These are phyloP conservation scores for Pseudonitzschia pungens DNA, from an alignment of 108 stramenopile genomes.

Conservation along the genomic window DNA sequence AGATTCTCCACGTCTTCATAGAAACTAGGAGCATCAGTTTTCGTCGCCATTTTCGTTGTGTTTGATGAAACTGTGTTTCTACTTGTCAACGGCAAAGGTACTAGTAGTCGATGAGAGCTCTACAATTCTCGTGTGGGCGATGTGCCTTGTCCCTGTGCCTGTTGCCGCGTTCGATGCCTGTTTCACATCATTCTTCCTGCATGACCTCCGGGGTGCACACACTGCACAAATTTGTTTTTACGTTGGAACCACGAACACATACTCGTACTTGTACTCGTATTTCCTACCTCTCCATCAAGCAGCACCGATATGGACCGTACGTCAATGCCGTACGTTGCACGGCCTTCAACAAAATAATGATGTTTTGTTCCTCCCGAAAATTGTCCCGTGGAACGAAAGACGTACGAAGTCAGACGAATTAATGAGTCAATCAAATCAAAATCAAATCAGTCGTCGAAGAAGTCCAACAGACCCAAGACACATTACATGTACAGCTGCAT, in stretches of 20 bases:
- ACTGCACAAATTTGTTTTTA: too few species aligned
- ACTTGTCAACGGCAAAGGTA: not conserved
- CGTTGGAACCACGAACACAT: too few species aligned
- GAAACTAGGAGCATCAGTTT: constrained; percentile 34
- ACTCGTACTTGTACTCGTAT: too few species aligned
- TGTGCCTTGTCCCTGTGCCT: not conserved
- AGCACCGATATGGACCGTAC: too few species aligned
- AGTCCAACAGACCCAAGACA: too few species aligned
- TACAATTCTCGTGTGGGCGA: not conserved
- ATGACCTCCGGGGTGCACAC: too few species aligned
- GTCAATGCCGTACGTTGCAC: not conserved
- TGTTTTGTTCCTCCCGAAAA: not conserved
- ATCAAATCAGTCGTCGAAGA: too few species aligned
- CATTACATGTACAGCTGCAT: too few species aligned
- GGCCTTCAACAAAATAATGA: not conserved
- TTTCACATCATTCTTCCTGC: too few species aligned
- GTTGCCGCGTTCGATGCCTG: too few species aligned
- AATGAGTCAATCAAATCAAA: too few species aligned
- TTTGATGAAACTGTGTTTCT: not conserved
- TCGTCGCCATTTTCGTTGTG: constrained; percentile 18
- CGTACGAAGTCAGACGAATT: not conserved
- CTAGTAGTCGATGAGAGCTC: not conserved
- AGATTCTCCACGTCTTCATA: constrained; percentile 81
- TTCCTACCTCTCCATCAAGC: too few species aligned
- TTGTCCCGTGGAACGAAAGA: constrained; percentile 6